phyloP scores from a whole-genome alignment of 148 eudicot genomes.

The Chenopodium berlandieri region DNA sequence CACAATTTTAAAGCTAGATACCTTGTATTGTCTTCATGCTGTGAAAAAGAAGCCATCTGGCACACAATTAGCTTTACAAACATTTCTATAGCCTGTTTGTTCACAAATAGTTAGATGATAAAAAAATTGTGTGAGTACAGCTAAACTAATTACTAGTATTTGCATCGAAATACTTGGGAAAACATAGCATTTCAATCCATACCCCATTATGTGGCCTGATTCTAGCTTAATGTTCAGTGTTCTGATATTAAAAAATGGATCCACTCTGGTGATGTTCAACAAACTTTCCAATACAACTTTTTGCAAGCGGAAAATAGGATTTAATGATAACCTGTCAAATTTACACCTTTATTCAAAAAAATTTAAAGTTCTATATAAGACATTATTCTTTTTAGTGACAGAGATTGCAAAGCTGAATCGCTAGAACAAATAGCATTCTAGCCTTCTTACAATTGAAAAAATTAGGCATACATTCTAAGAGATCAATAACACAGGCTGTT shows the following conservation, averaged over 20 bases:
- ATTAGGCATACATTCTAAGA: too few relatives aligned
- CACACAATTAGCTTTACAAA: neutral
- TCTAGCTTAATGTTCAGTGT: neutral
- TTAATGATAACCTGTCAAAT: neutral
- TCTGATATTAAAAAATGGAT: neutral
- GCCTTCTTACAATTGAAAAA: neutral
- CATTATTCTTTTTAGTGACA: neutral
- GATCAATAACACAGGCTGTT: too few relatives aligned
- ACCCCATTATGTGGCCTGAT: neutral
- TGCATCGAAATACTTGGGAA: neutral
- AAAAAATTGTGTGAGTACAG: neutral
- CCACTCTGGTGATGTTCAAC: neutral
- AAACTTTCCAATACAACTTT: neutral
- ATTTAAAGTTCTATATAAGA: neutral
- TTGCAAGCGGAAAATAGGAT: neutral
- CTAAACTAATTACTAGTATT: neutral
- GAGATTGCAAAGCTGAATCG: neutral
- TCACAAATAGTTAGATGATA: neutral
- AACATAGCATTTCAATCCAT: neutral
- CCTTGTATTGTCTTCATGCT: neutral
- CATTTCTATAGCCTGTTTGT: neutral
- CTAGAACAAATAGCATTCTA: neutral
- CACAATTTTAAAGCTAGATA: neutral
- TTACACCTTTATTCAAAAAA: neutral
- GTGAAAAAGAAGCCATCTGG: slow-evolving; percentile 12